Base-by-base conservation (phyloP, 2,329 filamentous ascomycete species). In the Alternaria angustiovoidea region DNA sequence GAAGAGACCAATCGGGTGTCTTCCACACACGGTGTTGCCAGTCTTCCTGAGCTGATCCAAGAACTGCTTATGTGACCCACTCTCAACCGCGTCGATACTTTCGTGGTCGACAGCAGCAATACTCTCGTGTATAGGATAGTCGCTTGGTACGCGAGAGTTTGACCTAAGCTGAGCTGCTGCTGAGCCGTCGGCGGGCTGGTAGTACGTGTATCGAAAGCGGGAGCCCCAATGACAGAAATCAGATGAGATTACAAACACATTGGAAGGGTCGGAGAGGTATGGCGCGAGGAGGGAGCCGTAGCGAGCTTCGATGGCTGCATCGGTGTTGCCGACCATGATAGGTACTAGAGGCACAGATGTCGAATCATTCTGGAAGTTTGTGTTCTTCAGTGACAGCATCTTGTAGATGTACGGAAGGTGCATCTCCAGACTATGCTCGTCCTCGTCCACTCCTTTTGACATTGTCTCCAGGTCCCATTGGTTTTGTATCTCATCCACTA, bases 181-280 rank as follows among this genome's bases (percentile, higher is more conserved):
- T 64, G 82, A 72, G 81, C 79, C 62, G 73, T 78, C 67, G 24
- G 82, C 72, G 61, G 86, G 81, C 32, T 88, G 85, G 76, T 97
- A 97, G 60, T 90, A 90, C 28, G 89, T 92, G 78, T 98, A 99
- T 56, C 86, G 83, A 78, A 97, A 99, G 49, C 92, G 86, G 0
- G 83, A 70, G 11, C 95, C 95, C 95, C 95, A 99, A 79, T 99
- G 95, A 66, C 94, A 97, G 77, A 99, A 99, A 77, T 99, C 95
- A 1, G 93, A 97, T 77, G 91, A 95, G 64, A 98, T 86, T 62
- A 99, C 86, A 75, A 98, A 97, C 1, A 90, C 88, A 62, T 92
- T 96, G 12, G 85, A 81, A 0, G 89, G 87, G 68, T 97, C 91
- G 34, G 84, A 83, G 7, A 99, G 81, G 75, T 95, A 96, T 0